Base-by-base conservation (phyloP, 2,329 filamentous ascomycete genomes). In the Westerdykella aurantiaca region DNA sequence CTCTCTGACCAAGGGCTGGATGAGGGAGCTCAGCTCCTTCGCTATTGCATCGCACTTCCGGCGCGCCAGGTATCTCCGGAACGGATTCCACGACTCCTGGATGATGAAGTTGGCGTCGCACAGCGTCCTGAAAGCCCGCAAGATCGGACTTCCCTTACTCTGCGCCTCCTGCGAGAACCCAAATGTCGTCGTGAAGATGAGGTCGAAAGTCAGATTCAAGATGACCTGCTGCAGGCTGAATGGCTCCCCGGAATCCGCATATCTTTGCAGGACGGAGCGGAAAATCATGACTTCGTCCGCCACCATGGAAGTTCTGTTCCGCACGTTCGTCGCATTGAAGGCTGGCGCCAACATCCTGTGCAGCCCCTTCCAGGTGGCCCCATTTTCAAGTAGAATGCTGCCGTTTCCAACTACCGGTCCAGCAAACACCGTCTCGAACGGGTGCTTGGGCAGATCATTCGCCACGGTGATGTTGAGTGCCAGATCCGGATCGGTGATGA, bases 401-500 rank as follows among this genome's bases (percentile, higher is more conserved):
- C 52, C 47, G 4, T 38, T 37, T 1, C 62, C 65, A 3, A 64
- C 45, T 23, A 68, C 34, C 2, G 59, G 58, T 9, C 55, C 53
- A 4, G 67, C 35, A 11, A 51, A 48, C 1, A 21, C 23, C 4
- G 37, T 35, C n/a, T 57, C 49, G 1, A 22, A 46, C 12, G 40
- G 31, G 42, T 67, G 63, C 38, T 68, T 68, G 14, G 61, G 61
- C 31, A 64, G 55, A 17, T 58, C 61, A 14, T 59, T 56, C 16
- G 52, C 33, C 11, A 64, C 58, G 1, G 66, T 69, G 39, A 72
- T 51, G 21, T 73, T 56, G 3, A 65, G 52, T 9, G 64, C 57
- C 31, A 69, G 48, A n/a, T 69, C 63, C 5, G 67, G 61, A 41
- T 69, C 63, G 16, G 63, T 60, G 2, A 72, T 60, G 9, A 70